Percentiles rank a stretch among this genome's conserved stretches.
These are phyloP conservation scores for Colletotrichum trifolii DNA, from an alignment of 2,329 filamentous ascomycete genomes.

Conservation along the genomic window DNA sequence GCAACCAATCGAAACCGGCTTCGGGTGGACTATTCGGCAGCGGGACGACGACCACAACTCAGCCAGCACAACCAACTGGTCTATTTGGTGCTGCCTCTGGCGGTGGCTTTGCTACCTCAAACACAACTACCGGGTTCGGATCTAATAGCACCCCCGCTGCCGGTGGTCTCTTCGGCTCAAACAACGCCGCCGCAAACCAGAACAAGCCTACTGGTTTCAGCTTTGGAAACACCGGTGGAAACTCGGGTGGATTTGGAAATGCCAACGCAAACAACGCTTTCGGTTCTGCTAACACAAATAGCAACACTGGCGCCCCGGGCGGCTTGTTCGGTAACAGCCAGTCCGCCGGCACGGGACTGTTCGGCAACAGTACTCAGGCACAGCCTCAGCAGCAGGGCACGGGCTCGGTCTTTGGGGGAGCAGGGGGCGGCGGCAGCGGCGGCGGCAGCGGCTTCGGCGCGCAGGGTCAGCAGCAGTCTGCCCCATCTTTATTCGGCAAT, in stretches of 20 bases:
- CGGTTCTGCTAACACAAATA: constrained; percentile 48
- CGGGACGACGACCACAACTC: constrained; percentile 27
- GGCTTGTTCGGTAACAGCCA: constrained; percentile 58
- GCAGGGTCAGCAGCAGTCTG: constrained; percentile 39
- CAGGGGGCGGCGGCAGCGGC: constrained; percentile 21
- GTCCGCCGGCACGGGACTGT: constrained; percentile 50
- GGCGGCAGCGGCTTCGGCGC: constrained; percentile 39
- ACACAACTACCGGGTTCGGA: constrained; percentile 44
- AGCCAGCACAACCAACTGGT: constrained; percentile 36
- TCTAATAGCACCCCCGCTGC: constrained; percentile 39
- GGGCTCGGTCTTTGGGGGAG: constrained; percentile 43
- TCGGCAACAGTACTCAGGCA: constrained; percentile 45
- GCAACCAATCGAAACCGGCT: constrained; percentile 40
- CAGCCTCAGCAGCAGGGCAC: constrained; percentile 38
- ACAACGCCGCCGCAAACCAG: constrained; percentile 42
- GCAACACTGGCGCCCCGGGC: constrained; percentile 41
- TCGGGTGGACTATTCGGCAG: constrained; percentile 31
- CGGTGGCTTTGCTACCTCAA: constrained; percentile 34
- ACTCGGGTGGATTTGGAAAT: constrained; percentile 42
- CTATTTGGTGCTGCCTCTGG: constrained; percentile 41
- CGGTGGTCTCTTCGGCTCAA: constrained; percentile 37
- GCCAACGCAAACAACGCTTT: constrained; percentile 53
- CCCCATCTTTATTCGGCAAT: constrained; percentile 44
- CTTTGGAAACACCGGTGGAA: constrained; percentile 54
- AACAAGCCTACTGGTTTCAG: constrained; percentile 53